Conservation (phyloP, 441 rosid species). For the Erysimum cheiri region DNA sequence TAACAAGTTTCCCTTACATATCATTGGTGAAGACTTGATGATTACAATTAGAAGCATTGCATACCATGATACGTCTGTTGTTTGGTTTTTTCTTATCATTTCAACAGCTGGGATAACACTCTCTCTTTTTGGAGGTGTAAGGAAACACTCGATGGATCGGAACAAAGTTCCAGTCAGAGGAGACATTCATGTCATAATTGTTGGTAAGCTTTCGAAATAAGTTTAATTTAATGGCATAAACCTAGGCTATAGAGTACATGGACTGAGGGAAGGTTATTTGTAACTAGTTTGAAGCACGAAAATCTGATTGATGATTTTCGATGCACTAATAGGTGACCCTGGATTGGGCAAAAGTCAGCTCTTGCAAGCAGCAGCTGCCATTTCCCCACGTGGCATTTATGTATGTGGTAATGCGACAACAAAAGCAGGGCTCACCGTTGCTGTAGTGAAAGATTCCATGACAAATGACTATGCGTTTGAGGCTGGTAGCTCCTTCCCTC, state of each 20-base stretch:
- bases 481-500: conserved; percentile 72
- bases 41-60: conserved; percentile 16
- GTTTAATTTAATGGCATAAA: not conserved
- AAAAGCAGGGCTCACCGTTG: conserved; percentile 97
- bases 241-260: conserved; percentile 18
- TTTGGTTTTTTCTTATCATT: conserved; percentile 15
- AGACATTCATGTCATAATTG: conserved; percentile 97
- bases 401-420: conserved; percentile 99
- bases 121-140: conserved; percentile 94
- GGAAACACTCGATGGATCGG: conserved; percentile 84
- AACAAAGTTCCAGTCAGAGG: conserved; percentile 99
- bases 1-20: conserved; percentile 19
- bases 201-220: conserved; percentile 62
- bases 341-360: conserved; percentile 98
- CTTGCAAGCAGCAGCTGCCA: conserved; percentile 95
- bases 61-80: conserved; percentile 26
- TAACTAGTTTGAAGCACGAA: conserved; percentile 21
- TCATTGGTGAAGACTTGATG: conserved; percentile 18
- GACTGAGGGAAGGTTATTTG: conserved; percentile 20
- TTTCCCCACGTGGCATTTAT: conserved; percentile 97
- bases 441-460: conserved; percentile 93
- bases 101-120: conserved; percentile 91
- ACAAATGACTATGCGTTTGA: conserved; percentile 96
- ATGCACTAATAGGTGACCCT: conserved; percentile 82
- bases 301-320: conserved; percentile 19